Conservation (phyloP, 352 stramenopile genomes). For the Phytophthora pinifolia region DNA sequence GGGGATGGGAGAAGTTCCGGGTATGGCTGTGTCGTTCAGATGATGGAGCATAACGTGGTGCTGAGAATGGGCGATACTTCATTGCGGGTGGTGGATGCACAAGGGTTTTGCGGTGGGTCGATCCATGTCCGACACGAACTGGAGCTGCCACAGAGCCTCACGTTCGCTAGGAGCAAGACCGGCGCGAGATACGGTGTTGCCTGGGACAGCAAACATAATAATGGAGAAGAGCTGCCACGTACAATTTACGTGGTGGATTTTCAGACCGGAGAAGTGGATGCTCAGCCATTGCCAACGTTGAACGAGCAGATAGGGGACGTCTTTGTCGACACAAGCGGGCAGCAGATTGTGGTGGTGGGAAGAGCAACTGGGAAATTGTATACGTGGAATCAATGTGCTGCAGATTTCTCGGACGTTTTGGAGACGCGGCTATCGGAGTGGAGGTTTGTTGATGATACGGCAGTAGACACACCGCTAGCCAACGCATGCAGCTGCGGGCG, state of each 20-base stretch:
- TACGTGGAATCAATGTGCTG: constrained; percentile 3
- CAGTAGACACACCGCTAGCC: background rate
- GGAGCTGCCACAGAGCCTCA: constrained; percentile 10
- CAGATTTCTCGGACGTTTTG: background rate
- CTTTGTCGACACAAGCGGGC: constrained; percentile 17
- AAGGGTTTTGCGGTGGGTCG: constrained; percentile 16
- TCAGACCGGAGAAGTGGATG: constrained; percentile 12
- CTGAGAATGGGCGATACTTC: constrained; percentile 2
- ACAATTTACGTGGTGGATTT: constrained; percentile 20
- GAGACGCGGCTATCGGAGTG: constrained; percentile 1
- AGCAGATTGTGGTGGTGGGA: constrained; percentile 16
- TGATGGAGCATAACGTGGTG: constrained; percentile 4
- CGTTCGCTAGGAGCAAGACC: background rate
- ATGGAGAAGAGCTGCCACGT: background rate
- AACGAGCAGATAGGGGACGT: constrained; percentile 16
- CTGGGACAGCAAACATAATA: constrained; percentile 2
- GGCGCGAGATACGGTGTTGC: constrained; percentile 1
- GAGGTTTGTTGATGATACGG: constrained; percentile 6
- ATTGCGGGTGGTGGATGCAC: constrained; percentile 14
- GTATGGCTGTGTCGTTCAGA: constrained; percentile 1
- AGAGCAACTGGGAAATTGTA: constrained; percentile 9
- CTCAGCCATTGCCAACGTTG: background rate
- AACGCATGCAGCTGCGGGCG: constrained; percentile 7
- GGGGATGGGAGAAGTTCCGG: background rate
- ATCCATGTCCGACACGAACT: constrained; percentile 5